Conservation (phyloP, 2,329 filamentous ascomycete species). For the Penicillium nordicum region DNA sequence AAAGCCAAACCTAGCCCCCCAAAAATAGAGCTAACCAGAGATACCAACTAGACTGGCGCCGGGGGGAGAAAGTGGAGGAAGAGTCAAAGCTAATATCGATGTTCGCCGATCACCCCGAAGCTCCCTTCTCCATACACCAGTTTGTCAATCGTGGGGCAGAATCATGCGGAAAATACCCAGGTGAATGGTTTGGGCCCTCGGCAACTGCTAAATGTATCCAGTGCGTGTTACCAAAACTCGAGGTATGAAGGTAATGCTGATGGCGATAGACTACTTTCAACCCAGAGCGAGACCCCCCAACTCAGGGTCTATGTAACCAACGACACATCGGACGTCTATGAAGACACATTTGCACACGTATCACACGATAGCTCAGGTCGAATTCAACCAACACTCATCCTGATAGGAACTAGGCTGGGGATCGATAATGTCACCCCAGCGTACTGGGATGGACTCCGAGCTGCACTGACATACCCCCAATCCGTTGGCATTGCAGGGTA, state of each 20-base stretch:
- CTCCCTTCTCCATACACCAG: constrained; percentile 90
- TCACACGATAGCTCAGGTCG: constrained; percentile 63
- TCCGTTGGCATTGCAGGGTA: constrained; percentile 96
- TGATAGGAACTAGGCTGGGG: constrained; percentile 83
- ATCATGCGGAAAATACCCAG: constrained; percentile 88
- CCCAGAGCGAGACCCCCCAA: constrained; percentile 57
- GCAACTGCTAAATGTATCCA: constrained; percentile 92
- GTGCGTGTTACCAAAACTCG: constrained; percentile 50
- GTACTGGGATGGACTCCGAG: constrained; percentile 90
- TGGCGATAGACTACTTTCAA: constrained; percentile 65
- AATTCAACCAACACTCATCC: constrained; percentile 81
- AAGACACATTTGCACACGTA: constrained; percentile 77
- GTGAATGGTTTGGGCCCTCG: constrained; percentile 98
- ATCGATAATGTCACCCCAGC: constrained; percentile 93
- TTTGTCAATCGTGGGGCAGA: constrained; percentile 86
- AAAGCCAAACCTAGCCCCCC: too few species aligned
- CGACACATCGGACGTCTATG: constrained; percentile 87
- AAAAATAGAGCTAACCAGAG: constrained; percentile 20
- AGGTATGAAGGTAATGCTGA: constrained; percentile 5
- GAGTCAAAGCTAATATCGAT: constrained; percentile 71
- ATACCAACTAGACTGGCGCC: constrained; percentile 66
- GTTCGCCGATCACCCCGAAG: constrained; percentile 81
- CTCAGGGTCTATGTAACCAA: constrained; percentile 85
- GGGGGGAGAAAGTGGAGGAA: constrained; percentile 54
- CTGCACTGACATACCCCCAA: constrained; percentile 79